Conservation (phyloP, 176 grass and related monocot species). For the Oryza rufipogon region DNA sequence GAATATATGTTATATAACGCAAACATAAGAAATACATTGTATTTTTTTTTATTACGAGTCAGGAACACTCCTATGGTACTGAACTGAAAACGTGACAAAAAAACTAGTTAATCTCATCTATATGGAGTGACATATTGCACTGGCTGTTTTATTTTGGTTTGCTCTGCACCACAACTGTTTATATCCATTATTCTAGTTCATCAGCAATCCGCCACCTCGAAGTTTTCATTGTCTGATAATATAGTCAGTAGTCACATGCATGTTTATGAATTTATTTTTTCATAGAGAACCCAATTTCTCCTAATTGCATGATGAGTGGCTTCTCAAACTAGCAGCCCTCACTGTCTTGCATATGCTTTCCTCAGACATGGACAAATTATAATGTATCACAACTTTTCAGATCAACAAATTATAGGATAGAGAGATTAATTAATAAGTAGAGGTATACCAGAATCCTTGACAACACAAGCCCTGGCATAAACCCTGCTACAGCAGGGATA, state of each 20-base stretch:
- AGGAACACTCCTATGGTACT: background rate
- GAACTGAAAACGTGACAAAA: slow-evolving; percentile 1
- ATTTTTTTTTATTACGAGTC: background rate
- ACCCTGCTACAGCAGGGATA: slow-evolving; percentile 78
- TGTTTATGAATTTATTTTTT: background rate
- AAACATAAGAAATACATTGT: slow-evolving; percentile 16
- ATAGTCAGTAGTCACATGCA: background rate
- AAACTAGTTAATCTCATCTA: slow-evolving; percentile 12
- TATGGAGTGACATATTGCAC: background rate
- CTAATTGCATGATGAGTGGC: background rate
- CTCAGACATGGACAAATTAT: background rate
- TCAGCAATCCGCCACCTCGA: background rate
- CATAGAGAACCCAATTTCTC: background rate
- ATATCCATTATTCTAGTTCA: slow-evolving; percentile 1
- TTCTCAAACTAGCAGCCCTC: background rate
- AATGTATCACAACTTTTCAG: background rate
- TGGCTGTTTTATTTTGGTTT: slow-evolving; percentile 12
- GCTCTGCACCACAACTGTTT: background rate
- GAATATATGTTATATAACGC: slow-evolving; percentile 21
- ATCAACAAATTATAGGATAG: slow-evolving; percentile 12
- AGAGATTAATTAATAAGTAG: slow-evolving; percentile 27
- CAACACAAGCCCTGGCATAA: slow-evolving; percentile 89
- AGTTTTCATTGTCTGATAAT: slow-evolving; percentile 19
- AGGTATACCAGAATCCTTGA: slow-evolving; percentile 87
- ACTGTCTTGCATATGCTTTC: slow-evolving; percentile 9